Conservation (phyloP, 2,329 filamentous ascomycete genomes). For the Mariannaea sp. region DNA sequence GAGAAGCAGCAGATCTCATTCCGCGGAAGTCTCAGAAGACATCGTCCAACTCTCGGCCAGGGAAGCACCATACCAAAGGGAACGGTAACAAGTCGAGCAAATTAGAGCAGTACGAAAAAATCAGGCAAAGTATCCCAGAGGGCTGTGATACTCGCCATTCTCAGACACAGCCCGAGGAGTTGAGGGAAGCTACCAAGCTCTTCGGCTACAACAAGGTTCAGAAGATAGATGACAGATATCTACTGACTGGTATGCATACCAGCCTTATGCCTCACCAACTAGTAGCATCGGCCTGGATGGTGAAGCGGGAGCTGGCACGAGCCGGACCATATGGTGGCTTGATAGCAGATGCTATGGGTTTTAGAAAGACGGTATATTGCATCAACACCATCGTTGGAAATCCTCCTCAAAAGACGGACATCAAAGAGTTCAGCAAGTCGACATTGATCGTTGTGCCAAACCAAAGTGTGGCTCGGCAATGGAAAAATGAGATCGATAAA, state of each 20-base stretch:
- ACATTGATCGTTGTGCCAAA: conserved; percentile 44
- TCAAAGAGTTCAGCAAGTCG: conserved; percentile 40
- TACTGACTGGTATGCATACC: conserved; percentile 25
- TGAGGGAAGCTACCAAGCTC: conserved; percentile 11
- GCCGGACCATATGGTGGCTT: conserved; percentile 60
- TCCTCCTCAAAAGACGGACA: conserved; percentile 47
- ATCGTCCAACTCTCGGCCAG: not conserved
- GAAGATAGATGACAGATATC: conserved; percentile 9
- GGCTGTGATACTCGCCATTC: conserved; percentile 20
- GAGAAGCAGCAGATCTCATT: not conserved
- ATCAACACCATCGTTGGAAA: conserved; percentile 74
- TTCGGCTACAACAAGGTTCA: conserved; percentile 32
- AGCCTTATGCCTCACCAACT: conserved; percentile 56
- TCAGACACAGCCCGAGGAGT: conserved; percentile 20
- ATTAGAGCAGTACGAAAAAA: not conserved
- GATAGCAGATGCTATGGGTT: conserved; percentile 65
- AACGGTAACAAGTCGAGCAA: not conserved
- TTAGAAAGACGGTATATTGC: conserved; percentile 74
- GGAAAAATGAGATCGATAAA: conserved; percentile 35
- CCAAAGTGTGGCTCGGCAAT: conserved; percentile 32
- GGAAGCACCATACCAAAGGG: not conserved
- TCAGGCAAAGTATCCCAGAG: conserved; percentile 19
- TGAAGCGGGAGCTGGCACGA: conserved; percentile 50
- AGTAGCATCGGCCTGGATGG: conserved; percentile 58
- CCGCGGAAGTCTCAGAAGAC: not conserved